Conservation (phyloP, 352 stramenopile species). For the Pythium brassicae region DNA sequence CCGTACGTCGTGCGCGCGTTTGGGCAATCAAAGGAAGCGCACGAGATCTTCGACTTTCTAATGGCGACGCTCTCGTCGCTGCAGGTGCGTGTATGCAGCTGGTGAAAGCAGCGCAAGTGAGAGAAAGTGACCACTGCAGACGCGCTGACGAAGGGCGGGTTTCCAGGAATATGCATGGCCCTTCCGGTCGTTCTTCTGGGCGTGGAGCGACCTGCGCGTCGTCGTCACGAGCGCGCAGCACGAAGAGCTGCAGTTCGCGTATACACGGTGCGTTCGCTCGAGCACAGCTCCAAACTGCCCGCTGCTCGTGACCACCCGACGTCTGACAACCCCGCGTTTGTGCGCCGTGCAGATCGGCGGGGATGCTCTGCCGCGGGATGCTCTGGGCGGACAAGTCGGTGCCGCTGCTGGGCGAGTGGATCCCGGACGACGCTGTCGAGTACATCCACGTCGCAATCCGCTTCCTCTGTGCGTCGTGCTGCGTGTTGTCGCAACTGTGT, state of each 20-base stretch:
- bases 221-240: conserved; percentile 42
- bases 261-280: conserved; percentile 27
- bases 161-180: conserved; percentile 46
- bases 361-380: conserved; percentile 48
- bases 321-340: background rate
- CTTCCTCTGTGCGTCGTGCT: conserved; percentile 28
- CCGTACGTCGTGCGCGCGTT: conserved; percentile 63
- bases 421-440: conserved; percentile 33
- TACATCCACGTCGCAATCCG: conserved; percentile 42
- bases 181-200: conserved; percentile 69
- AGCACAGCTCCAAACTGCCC: background rate
- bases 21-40: conserved; percentile 53
- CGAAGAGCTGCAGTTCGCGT: conserved; percentile 52
- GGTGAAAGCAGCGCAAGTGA: background rate
- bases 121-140: background rate
- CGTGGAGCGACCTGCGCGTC: conserved; percentile 73
- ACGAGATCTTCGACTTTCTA: conserved; percentile 46
- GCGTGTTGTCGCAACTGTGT: background rate
- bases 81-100: conserved; percentile 16
- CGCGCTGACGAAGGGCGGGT: background rate
- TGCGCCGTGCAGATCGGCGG: conserved; percentile 33
- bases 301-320: background rate
- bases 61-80: conserved; percentile 48
- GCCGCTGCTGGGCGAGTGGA: conserved; percentile 33
- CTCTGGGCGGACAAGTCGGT: conserved; percentile 35